Evolutionary conservation across 805 yeast genomes (phyloP), one percentile per base, ranked within the genome.

Genomic region (Suhomyces sp.): DNA sequence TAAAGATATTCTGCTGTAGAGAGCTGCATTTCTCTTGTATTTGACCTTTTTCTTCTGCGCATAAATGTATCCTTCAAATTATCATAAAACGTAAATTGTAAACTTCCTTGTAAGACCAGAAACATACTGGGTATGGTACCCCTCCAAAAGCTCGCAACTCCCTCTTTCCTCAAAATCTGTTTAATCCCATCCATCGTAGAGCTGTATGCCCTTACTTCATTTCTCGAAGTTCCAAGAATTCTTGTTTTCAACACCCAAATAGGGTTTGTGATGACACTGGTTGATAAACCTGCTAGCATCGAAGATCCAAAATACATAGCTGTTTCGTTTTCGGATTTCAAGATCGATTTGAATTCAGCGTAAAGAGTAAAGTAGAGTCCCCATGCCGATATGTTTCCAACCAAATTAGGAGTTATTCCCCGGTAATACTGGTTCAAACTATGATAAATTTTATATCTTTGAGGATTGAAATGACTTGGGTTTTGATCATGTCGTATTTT

Each of bases 241-340:
- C 98, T 70, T 0, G 98, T 93, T 58, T 93, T 93, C 13, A 93
- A 57, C 1, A 93, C 96, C 98, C 98, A 91, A 8, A 91, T 74
- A 1, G 98, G 98, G 53, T 88, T 93, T 1, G 98, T 90, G 11
- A 85, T 26, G 0, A 87, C 36, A 1, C 95, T 75, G 0, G 96
- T 87, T 4, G 79, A 50, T 25, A 79, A 51, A 0, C 98, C 98
- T 0, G 97, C 88, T 12, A 61, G 25, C 2, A 65, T 39, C 2
- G 68, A 62, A 5, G 68, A 58, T 4, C 59, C 51, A 34, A 67
- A 65, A 40, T 56, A 68, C 29, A 54, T 56, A 4, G 55, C 33
- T 3, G 59, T 48, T 4, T 53, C 47, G 25, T 44, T 47, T 14
- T 41, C 35, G 4, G 41, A 38, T 6, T 38, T 34, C 19, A 46